phyloP scores from a whole-genome alignment of 192 early-diverging fungal species.

The Pilaira anomala region DNA sequence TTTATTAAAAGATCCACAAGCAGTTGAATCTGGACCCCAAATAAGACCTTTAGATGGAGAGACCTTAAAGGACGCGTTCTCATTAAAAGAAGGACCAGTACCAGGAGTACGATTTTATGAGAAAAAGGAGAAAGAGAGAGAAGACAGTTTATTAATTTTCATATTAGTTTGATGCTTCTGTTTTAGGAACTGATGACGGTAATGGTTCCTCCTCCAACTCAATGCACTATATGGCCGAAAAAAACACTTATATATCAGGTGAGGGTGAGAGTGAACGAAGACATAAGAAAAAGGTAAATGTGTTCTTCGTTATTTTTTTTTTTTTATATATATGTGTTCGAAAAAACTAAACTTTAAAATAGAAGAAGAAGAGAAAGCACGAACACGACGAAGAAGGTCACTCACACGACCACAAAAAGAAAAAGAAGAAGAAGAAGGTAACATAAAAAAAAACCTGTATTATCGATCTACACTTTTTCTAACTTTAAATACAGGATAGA shows the following conservation, averaged over 20 bases:
- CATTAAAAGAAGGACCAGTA: constrained; percentile 30
- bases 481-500: too few species aligned
- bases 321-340: not conserved
- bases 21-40: constrained; percentile 7
- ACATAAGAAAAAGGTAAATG: constrained; percentile 41
- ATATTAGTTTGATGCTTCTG: constrained; percentile 33
- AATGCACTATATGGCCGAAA: not conserved
- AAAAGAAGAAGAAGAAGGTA: constrained; percentile 46
- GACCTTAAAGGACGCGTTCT: constrained; percentile 28
- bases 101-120: constrained; percentile 31
- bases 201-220: not conserved
- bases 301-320: not conserved
- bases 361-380: constrained; percentile 41
- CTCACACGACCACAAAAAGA: constrained; percentile 32
- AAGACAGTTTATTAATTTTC: not conserved
- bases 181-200: constrained; percentile 27
- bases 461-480: too few species aligned
- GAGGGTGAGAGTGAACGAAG: constrained; percentile 23
- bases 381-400: constrained; percentile 36
- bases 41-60: constrained; percentile 31
- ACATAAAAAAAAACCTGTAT: not conserved
- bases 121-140: not conserved
- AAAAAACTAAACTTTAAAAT: constrained; percentile 3
- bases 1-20: constrained; percentile 34
- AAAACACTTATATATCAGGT: not conserved